Base-by-base conservation (phyloP, 805 yeast genomes). In the Saturnispora halmiae region DNA sequence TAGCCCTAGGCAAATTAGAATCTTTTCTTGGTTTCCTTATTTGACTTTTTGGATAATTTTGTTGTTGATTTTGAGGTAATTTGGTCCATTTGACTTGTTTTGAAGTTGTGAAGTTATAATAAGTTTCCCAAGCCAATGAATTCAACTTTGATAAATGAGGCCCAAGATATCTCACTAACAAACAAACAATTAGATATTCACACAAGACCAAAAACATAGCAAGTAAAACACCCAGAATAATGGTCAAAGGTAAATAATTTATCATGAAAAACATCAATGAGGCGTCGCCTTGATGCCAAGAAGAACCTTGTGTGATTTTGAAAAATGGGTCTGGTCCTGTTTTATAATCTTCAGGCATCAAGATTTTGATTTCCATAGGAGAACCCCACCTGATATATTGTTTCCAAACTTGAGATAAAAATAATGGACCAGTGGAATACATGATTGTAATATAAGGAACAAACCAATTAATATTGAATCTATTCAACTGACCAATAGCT, bases 271-370 rank as follows among this genome's bases (percentile, higher is more conserved):
- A 77, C 60, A 87, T 75, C 55, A 84, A 74, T 40, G 76, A 70
- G 9, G 96, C 95, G 59, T 88, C 96, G 49, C 79, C 85, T 53
- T 75, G 63, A 61, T 88, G 96, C 96, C 96, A 88, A 20, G 94
- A 82, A 0, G 94, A 83, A 34, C 96, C 96, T 41, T 75, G 73
- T 0, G 85, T 67, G 41, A 84, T 79, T 30, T 76, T 69, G 60
- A 88, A 87, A 56, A 83, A 82, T 0, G 87, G 72, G 49, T 69
- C 63, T 1, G 69, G 54, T 46, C 69, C 71, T 44, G 72, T 65
- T 55, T 82, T 82, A 60, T 84, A 83, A 56, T 82, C 87, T 29
- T 61, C 58, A 4, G 94, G 90, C 64, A 77, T 72, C 51, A 87
- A 63, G 35, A 86, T 75, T 50, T 84, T 66, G 15, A 85, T 73